Evolutionary conservation across 1,139 yeast species (phyloP), one percentile per base, ranked within the genome.

Genomic region (Pichia sp.): DNA sequence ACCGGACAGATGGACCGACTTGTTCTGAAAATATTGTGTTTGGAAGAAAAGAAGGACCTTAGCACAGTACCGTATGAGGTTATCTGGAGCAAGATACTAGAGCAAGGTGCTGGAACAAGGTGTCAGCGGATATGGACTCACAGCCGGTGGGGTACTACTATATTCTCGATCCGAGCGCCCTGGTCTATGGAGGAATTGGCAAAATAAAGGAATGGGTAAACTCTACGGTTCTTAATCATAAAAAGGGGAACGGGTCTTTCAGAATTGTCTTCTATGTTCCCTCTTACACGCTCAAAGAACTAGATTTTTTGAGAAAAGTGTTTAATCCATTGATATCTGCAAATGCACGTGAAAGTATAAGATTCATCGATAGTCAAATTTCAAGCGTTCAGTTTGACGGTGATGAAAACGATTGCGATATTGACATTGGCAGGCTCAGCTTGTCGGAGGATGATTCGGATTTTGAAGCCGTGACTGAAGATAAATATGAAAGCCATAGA

Each of bases 121-220:
- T 13, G 15, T 6, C 13, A 36, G 15, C 15, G 40, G 40, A 36
- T 11, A 36, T 36, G 19, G 47, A 44, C 19, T 26, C 47, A 31
- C 16, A 31, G 19, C 16, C 47, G 2, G 36, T 26, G 10, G 47
- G 19, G 8, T 47, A 52, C 15, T 63, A 76, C 61, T 69, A 81
- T 53, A 79, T 82, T 8, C 63, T 82, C 50, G 87, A 82, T 64
- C 84, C 81, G 32, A 76, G 85, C 10, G 82, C 85, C 1, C 73
- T 82, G 57, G 77, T 80, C 6, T 65, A 60, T 48, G 75, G 82
- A 54, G 87, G 87, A 1, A 75, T 82, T 49, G 85, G 84, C 1
- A 79, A 79, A 60, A 73, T 82, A 63, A 80, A 80, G 64, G 69
- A 79, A 58, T 82, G 87, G 87, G 73, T 77, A 54, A 73, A 76